These are phyloP conservation scores for Nicotiana knightiana DNA, from an alignment of 257 asterid species.

Conservation along the genomic window DNA sequence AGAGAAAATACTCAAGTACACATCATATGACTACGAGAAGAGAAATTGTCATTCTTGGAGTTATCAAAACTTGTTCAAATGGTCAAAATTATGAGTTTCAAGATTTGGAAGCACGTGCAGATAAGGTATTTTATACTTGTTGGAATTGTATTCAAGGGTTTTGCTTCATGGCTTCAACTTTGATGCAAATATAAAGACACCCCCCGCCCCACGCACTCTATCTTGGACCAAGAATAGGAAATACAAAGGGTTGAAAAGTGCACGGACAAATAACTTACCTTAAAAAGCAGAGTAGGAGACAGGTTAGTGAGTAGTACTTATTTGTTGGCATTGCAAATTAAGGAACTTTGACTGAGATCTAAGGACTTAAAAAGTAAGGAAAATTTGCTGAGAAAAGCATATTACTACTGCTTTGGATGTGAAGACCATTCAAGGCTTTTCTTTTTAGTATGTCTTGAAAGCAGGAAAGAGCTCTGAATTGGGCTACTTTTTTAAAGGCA, in stretches of 20 bases:
- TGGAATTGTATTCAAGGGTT: background rate
- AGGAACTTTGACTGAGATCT: conserved; percentile 19
- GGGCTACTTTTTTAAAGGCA: background rate
- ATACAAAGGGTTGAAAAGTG: background rate
- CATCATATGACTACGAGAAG: background rate
- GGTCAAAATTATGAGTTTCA: conserved; percentile 4
- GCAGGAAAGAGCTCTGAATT: background rate
- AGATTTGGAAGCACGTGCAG: background rate
- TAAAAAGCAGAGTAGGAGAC: conserved; percentile 10
- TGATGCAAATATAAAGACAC: background rate
- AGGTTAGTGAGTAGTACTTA: background rate
- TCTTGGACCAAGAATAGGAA: conserved; percentile 4
- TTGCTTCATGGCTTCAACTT: background rate
- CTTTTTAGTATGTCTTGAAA: background rate
- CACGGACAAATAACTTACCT: conserved; percentile 13
- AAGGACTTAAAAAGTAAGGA: background rate
- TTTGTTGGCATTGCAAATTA: conserved; percentile 13
- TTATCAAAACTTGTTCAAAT: background rate
- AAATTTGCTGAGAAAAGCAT: conserved; percentile 5
- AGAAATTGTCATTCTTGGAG: background rate
- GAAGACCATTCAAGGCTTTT: background rate
- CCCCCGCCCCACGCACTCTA: background rate
- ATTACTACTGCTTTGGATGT: background rate
- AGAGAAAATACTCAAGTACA: background rate
- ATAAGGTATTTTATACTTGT: background rate